A percentile compares a stretch with the other conserved stretches of the same genome.
Conservation (phyloP, 441 rosid species). For the Gossypium schwendimanii region DNA sequence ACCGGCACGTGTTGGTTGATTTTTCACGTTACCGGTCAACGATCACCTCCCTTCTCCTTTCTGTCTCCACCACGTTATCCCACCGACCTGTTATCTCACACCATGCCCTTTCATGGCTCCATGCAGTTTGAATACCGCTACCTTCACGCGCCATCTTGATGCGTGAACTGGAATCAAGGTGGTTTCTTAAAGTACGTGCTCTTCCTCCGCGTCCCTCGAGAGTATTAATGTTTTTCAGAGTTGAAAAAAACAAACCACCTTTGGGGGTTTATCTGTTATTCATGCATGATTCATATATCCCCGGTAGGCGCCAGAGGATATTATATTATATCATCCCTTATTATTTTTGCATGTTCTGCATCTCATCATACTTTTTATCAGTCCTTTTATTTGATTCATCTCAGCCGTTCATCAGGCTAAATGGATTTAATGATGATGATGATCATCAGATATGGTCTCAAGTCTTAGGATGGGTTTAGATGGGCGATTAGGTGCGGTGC, state of each 20-base stretch:
- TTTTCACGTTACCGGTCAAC: slow-evolving; percentile 22
- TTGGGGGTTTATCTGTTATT: not conserved
- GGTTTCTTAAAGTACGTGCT: not conserved
- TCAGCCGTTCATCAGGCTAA: not conserved
- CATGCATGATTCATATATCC: slow-evolving; percentile 14
- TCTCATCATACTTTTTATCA: not conserved
- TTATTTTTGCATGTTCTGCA: slow-evolving; percentile 1
- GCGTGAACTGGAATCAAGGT: not conserved
- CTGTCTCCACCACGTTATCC: slow-evolving; percentile 15
- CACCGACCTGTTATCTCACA: slow-evolving; percentile 20
- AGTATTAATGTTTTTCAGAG: not conserved
- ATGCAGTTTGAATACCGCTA: slow-evolving; percentile 1
- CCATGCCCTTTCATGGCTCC: slow-evolving; percentile 16
- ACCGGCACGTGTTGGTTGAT: slow-evolving; percentile 31
- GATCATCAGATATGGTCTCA: not conserved
- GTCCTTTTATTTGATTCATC: not conserved
- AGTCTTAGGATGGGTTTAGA: too few species aligned
- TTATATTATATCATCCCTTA: not conserved
- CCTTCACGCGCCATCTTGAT: slow-evolving; percentile 18
- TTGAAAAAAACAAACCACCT: not conserved
- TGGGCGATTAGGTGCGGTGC: too few species aligned
- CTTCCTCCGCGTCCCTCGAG: not conserved
- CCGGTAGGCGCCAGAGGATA: slow-evolving; percentile 6
- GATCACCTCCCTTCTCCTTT: not conserved
- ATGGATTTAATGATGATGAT: not conserved